These are phyloP conservation scores for Saccharomycopsis microspora DNA, from an alignment of 805 yeast species.

Conservation along the genomic window DNA sequence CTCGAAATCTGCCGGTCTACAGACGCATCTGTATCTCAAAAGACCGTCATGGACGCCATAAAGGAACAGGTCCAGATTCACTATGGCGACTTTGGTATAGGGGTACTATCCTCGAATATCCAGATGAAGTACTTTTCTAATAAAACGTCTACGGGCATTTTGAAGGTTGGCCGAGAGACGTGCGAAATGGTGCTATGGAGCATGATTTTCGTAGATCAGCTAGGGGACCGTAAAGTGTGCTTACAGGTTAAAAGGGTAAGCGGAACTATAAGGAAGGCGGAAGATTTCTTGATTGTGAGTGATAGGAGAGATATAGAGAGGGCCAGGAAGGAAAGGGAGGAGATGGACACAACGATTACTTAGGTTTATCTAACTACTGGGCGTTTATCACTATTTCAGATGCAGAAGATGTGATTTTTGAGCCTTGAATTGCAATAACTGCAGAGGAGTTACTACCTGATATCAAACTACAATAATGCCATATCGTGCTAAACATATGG, in stretches of 20 bases:
- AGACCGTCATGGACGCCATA: neutral
- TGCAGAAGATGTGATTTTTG: too few relatives aligned
- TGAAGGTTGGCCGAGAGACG: slow-evolving; percentile 10
- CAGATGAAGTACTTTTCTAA: slow-evolving; percentile 11
- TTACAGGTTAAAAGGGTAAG: slow-evolving; percentile 8
- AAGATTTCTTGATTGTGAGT: slow-evolving; percentile 12
- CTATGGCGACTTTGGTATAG: slow-evolving; percentile 13
- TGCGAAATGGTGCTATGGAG: slow-evolving; percentile 9
- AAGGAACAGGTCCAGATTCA: slow-evolving; percentile 1
- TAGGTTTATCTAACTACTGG: too few relatives aligned
- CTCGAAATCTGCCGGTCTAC: slow-evolving; percentile 6
- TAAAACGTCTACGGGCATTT: slow-evolving; percentile 13
- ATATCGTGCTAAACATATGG: too few relatives aligned
- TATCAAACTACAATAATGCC: too few relatives aligned
- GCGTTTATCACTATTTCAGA: too few relatives aligned
- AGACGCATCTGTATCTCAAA: slow-evolving; percentile 1
- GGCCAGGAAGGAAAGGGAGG: too few relatives aligned
- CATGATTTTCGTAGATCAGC: slow-evolving; percentile 1
- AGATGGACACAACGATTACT: too few relatives aligned
- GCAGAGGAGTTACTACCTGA: too few relatives aligned
- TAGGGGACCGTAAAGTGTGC: neutral
- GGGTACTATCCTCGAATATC: slow-evolving; percentile 3
- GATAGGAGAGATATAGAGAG: neutral
- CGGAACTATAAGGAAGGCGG: slow-evolving; percentile 15
- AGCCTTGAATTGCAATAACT: too few relatives aligned